Evolutionary conservation across 2,329 filamentous ascomycete species (phyloP).

Genomic region (Diaporthe amygdali): DNA sequence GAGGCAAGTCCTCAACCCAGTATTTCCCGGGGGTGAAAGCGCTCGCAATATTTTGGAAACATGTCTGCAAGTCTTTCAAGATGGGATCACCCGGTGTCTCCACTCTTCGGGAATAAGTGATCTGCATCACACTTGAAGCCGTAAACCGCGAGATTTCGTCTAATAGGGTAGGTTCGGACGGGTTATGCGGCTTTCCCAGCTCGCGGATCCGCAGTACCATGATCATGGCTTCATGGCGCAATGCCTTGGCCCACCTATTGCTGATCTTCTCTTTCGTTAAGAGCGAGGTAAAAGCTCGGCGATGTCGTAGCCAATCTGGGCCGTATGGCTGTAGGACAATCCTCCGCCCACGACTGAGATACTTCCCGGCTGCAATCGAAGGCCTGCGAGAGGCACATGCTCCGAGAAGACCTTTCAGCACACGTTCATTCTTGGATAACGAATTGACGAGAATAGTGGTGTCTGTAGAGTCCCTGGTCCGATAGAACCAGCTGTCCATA

Average conservation of each 20-base stretch:
- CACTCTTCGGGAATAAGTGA: slow-evolving; percentile 21
- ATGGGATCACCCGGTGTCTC: slow-evolving; percentile 4
- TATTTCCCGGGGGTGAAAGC: slow-evolving; percentile 21
- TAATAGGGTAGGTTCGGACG: background rate
- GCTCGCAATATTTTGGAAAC: slow-evolving; percentile 18
- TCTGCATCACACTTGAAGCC: slow-evolving; percentile 23
- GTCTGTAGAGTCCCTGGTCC: background rate
- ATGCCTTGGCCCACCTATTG: background rate
- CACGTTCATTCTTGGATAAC: background rate
- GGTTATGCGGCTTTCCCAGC: background rate
- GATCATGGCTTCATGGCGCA: slow-evolving; percentile 20
- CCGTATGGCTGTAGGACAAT: slow-evolving; percentile 23
- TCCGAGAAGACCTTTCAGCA: slow-evolving; percentile 7
- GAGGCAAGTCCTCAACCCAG: slow-evolving; percentile 16
- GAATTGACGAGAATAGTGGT: slow-evolving; percentile 23
- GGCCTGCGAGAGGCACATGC: slow-evolving; percentile 16
- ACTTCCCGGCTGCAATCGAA: slow-evolving; percentile 21
- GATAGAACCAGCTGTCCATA: background rate
- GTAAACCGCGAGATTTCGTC: slow-evolving; percentile 25
- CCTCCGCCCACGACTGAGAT: slow-evolving; percentile 19
- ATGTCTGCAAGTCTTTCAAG: background rate
- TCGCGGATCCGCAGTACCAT: slow-evolving; percentile 14
- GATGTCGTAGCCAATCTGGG: slow-evolving; percentile 16
- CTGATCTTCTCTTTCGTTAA: slow-evolving; percentile 16
- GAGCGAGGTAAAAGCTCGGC: slow-evolving; percentile 13